Base-by-base conservation (phyloP, 371 early-diverging fungal species). In the Syncephalastrum sp. region DNA sequence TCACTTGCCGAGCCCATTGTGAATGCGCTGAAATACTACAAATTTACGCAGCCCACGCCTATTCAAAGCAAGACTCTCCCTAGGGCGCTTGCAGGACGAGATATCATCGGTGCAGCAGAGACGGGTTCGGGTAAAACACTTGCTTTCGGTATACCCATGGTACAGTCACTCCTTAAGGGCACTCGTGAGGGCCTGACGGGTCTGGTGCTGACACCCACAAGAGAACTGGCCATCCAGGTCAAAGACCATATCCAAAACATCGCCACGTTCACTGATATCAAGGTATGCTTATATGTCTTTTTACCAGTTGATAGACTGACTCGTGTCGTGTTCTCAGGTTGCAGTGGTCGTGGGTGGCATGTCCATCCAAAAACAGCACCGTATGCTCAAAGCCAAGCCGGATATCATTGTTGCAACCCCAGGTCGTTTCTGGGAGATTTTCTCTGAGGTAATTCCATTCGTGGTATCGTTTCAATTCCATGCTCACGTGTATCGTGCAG, bases 361-460 rank as follows among this genome's bases (percentile, higher is more conserved):
- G 90, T 88, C 95, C 21, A 68, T 83, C 33, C 89, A 93, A 50
- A 97, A 98, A 68, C 97, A 98, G 70, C 79, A 86, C 21, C 82
- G 98, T 13, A 59, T 89, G 33, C 44, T 96, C 17, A 79, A 76
- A 17, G 70, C 76, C 10, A 69, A 75, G 14, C 91, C 94, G 0
- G 88, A 96, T 63, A 86, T 99, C 33, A 79, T 99, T 57, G 90
- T 99, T 10, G 99, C 96, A 10, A 99, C 99, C 3, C 99, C 99
- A 0, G 99, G 99, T 38, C 91, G 99, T 63, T 78, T 99, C 48
- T 92, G 91, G 91, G 96, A 98, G 60, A 65, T 99, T 16, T 82
- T 93, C 53, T 83, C 88, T 3, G 84, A 87, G 61, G 88, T 81
- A 57, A 73, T 47, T 29, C 38, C 51, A 54, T 42, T 50, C 24